These are phyloP conservation scores for Solanum ahanhuiri DNA, from an alignment of 257 asterid genomes.

Conservation along the genomic window DNA sequence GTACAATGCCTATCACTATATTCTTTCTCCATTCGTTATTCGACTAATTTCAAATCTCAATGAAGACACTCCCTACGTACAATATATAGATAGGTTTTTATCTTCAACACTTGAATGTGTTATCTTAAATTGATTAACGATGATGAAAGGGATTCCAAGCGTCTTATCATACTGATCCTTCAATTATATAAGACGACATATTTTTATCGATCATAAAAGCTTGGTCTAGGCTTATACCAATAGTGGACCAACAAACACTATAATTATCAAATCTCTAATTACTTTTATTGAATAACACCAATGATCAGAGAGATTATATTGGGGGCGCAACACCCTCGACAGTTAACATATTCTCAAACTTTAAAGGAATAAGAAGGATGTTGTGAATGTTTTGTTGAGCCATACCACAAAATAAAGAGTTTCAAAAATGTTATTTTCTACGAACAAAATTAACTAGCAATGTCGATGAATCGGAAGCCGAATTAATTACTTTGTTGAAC, in stretches of 20 bases:
- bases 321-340: background rate
- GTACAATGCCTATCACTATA: background rate
- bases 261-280: background rate
- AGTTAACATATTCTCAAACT: background rate
- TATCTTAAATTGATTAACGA: rapidly evolving
- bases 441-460: background rate
- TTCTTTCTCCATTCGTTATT: background rate
- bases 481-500: background rate
- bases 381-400: background rate
- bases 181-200: background rate
- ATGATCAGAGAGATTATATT: background rate
- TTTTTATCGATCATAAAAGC: background rate
- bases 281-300: background rate
- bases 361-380: background rate
- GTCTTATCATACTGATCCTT: background rate
- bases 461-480: background rate
- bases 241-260: background rate
- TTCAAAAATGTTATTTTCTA: background rate
- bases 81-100: background rate
- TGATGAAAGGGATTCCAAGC: background rate
- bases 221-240: background rate
- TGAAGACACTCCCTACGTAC: background rate
- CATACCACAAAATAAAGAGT: background rate
- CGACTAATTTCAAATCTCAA: background rate
- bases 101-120: background rate